Percentiles rank a stretch among this genome's conserved stretches.
Evolutionary conservation across 2,329 filamentous ascomycete species (phyloP).

Genomic region (Colletotrichum truncatum): DNA sequence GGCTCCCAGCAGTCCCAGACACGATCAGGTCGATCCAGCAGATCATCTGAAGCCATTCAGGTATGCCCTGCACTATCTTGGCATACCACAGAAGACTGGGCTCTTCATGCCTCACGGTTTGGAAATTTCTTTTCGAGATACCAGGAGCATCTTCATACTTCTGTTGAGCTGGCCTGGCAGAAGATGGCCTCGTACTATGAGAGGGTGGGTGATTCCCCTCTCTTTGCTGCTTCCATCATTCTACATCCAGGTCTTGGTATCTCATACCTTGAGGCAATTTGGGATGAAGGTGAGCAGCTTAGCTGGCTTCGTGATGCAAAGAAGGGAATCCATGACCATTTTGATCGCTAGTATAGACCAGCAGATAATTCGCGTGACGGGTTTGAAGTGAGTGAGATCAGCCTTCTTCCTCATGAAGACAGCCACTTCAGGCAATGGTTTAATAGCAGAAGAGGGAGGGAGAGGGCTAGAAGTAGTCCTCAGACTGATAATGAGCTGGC

Average conservation of each 20-base stretch:
- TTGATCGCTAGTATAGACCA: neutral
- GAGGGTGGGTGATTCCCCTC: neutral
- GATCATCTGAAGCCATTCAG: neutral
- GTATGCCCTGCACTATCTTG: neutral
- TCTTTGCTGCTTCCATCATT: too few species aligned
- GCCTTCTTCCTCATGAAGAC: neutral
- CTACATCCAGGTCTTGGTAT: too few species aligned
- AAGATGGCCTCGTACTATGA: neutral
- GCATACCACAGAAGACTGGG: neutral
- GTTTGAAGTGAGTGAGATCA: neutral
- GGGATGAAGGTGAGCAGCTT: neutral
- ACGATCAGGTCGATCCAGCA: neutral
- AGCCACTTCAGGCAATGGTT: neutral
- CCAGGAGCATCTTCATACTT: neutral
- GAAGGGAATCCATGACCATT: neutral
- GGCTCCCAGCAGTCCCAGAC: neutral
- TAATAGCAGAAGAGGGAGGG: too few species aligned
- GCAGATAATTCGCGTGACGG: neutral
- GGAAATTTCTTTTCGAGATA: neutral
- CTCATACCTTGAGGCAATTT: neutral
- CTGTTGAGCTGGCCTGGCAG: neutral
- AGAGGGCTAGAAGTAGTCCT: neutral
- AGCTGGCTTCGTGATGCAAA: neutral
- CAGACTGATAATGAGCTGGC: neutral
- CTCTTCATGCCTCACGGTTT: neutral